Percentiles rank a stretch among this genome's conserved stretches.
phyloP scores from a whole-genome alignment of 441 rosid genomes.

The Croton setiger region DNA sequence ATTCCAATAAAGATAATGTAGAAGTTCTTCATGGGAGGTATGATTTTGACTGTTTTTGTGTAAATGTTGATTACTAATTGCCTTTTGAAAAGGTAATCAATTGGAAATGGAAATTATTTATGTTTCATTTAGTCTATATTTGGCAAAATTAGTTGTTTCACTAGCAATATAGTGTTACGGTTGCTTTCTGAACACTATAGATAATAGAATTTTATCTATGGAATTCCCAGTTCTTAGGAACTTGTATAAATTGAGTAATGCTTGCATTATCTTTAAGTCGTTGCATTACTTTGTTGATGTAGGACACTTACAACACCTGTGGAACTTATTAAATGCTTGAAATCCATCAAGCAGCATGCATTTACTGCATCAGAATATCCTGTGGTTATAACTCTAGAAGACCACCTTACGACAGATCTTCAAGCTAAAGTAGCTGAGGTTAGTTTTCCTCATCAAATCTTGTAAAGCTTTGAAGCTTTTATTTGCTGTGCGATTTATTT shows the following conservation, averaged over 20 bases:
- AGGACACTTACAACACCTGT: slow-evolving; percentile 94
- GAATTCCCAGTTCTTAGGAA: not conserved
- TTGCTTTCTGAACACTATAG: not conserved
- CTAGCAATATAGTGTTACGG: not conserved
- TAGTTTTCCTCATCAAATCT: slow-evolving; percentile 6
- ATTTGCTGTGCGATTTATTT: slow-evolving; percentile 19
- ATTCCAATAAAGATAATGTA: slow-evolving; percentile 60
- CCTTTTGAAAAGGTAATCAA: not conserved
- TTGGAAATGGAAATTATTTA: no score
- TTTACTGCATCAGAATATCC: slow-evolving; percentile 75
- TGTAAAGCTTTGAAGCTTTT: slow-evolving; percentile 11
- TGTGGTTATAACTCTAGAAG: slow-evolving; percentile 89
- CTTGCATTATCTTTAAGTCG: not conserved
- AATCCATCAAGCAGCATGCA: slow-evolving; percentile 72
- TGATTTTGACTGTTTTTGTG: slow-evolving; percentile 10
- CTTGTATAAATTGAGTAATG: not conserved
- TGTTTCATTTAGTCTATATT: not conserved
- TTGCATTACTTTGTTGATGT: slow-evolving; percentile 16
- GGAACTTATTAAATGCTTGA: slow-evolving; percentile 67
- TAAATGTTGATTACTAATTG: not conserved
- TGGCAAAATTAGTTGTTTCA: not conserved
- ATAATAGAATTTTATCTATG: not conserved
- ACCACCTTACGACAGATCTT: slow-evolving; percentile 80
- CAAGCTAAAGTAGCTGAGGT: slow-evolving; percentile 92
- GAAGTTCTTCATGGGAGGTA: slow-evolving; percentile 94